A percentile compares a stretch with the other conserved stretches of the same genome.
Conservation (phyloP, 352 stramenopile genomes). For the Pythium myriotylum region DNA sequence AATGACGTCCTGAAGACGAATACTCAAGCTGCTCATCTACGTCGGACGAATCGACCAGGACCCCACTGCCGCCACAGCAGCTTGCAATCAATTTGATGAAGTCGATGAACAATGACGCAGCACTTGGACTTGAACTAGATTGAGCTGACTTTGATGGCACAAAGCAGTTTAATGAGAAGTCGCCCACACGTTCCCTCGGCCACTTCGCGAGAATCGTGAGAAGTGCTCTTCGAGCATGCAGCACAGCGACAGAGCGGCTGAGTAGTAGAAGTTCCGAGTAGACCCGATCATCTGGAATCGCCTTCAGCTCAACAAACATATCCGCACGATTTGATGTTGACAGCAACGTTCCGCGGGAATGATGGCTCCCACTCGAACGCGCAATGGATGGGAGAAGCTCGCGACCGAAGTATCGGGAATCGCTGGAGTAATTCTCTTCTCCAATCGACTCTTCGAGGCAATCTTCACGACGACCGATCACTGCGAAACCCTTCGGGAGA, state of each 20-base stretch:
- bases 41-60: constrained; percentile 14
- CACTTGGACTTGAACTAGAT: constrained; percentile 8
- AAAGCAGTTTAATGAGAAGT: constrained; percentile 59
- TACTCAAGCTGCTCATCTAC: constrained; percentile 24
- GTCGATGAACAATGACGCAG: constrained; percentile 63
- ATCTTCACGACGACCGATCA: constrained; percentile 81
- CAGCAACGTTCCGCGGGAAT: constrained; percentile 29
- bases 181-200: constrained; percentile 55
- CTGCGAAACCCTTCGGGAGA: constrained; percentile 67
- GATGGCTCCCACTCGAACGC: constrained; percentile 49
- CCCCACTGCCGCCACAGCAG: constrained; percentile 40
- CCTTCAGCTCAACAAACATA: constrained; percentile 72
- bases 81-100: constrained; percentile 86
- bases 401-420: constrained; percentile 77
- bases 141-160: constrained; percentile 21
- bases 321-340: constrained; percentile 61
- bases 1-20: constrained; percentile 24
- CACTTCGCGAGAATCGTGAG: constrained; percentile 81
- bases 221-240: constrained; percentile 76
- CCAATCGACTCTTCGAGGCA: constrained; percentile 83
- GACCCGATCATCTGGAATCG: constrained; percentile 76
- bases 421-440: constrained; percentile 82
- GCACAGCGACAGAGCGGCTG: constrained; percentile 76
- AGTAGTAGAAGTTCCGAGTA: constrained; percentile 79
- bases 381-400: constrained; percentile 80